Conservation (phyloP, 345 rosid species). For the Syzygium jambos region DNA sequence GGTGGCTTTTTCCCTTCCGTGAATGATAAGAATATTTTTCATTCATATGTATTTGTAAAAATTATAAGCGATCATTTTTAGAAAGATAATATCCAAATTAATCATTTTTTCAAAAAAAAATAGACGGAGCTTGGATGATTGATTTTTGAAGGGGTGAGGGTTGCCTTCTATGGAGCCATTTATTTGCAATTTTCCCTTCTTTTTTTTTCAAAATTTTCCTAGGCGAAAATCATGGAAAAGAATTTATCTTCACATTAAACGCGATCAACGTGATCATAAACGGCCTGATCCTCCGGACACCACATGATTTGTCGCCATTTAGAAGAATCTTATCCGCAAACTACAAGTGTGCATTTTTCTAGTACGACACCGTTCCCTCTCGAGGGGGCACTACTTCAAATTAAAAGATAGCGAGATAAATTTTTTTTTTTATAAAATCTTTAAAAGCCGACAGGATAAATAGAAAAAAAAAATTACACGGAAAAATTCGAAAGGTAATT, state of each 20-base stretch:
- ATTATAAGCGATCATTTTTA: fast-evolving
- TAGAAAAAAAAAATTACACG: not conserved
- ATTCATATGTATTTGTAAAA: not conserved
- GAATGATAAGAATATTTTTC: not conserved
- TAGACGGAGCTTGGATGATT: not conserved
- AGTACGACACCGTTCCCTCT: not conserved
- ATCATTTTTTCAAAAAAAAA: not conserved
- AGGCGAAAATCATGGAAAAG: not conserved
- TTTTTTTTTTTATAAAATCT: not conserved
- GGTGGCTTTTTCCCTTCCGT: no score
- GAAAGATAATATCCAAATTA: not conserved
- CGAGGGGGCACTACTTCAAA: not conserved
- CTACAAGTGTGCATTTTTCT: no score
- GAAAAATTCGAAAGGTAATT: not conserved
- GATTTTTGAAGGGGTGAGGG: not conserved
- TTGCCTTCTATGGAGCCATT: not conserved
- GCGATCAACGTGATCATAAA: not conserved
- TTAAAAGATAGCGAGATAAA: not conserved
- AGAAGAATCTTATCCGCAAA: not conserved
- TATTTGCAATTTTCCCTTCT: not conserved
- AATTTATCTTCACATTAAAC: not conserved
- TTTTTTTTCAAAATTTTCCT: not conserved
- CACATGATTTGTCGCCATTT: not conserved
- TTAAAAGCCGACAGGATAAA: not conserved
- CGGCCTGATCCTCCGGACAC: not conserved